Base-by-base conservation (phyloP, 148 eudicot genomes). In the Fallopia convolvulus region DNA sequence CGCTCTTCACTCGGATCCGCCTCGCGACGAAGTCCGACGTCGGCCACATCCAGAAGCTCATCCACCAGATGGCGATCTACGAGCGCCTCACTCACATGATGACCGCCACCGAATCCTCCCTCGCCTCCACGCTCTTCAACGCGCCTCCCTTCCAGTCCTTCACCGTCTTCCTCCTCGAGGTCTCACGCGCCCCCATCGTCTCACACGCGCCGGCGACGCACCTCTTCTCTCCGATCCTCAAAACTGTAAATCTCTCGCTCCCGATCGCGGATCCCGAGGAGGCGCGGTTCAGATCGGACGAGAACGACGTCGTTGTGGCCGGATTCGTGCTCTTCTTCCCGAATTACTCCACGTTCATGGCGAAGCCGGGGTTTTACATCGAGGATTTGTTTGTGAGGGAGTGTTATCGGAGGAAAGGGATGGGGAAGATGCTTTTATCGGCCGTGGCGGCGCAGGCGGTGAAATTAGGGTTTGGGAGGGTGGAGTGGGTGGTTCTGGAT, bases 401-500 rank as follows among this genome's bases (percentile, higher is more conserved):
- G 82, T 83, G 87, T 58, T 93, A 88, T 41, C 33, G 97, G 82
- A 87, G 91, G 83, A 82, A 79, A 30, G 97, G 97, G 18, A 49
- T 93, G 5, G 97, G 97, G 70, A 83, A 82, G 53, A 77, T 89
- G 86, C 70, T 93, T 58, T 73, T 93, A 75, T 79, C 90, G 32
- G 95, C 92, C 0, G 97, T 93, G 71, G 97, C 93, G 23, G 77
- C 78, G 36, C 88, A 87, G 80, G 97, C 97, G 41, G 93, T 85
- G 5, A 83, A 66, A 75, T 75, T 93, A 83, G 96, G 90, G 44
- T 93, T 84, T 58, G 93, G 92, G 17, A 82, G 96, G 42, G 92
- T 93, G 50, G 98, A 93, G 68, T 93, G 98, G 98, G 87, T 85
- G 41, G 98, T 93, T 30, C 79, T 92, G 33, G 97, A 92, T 60